These are phyloP conservation scores for Wickerhamiella azyma DNA, from an alignment of 805 yeast genomes.

Conservation along the genomic window DNA sequence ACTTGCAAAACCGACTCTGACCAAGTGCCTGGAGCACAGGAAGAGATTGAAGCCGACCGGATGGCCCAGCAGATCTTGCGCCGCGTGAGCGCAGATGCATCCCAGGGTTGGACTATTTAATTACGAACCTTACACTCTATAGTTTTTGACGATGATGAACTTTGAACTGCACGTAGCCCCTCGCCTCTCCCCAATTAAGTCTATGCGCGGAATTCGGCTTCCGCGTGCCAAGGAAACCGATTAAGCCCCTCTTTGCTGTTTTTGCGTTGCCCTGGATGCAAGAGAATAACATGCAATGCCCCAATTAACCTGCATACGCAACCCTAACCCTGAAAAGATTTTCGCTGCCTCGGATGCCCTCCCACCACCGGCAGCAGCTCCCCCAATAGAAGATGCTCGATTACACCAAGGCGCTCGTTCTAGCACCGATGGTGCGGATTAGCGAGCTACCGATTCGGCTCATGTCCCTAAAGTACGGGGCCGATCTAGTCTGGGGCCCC, in stretches of 20 bases:
- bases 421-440: conserved; percentile 92
- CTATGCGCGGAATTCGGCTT: too few species aligned
- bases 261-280: not conserved
- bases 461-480: conserved; percentile 68
- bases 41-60: conserved; percentile 22
- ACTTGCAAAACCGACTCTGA: conserved; percentile 21
- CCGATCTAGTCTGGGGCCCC: conserved; percentile 94
- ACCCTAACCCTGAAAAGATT: conserved; percentile 3
- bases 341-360: not conserved
- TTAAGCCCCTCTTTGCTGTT: too few species aligned
- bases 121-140: not conserved
- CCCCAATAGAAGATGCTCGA: conserved; percentile 34
- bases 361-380: not conserved
- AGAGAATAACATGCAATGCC: not conserved
- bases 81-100: conserved; percentile 15
- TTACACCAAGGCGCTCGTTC: conserved; percentile 63
- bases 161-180: too few species aligned
- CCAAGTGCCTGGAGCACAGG: conserved; percentile 1
- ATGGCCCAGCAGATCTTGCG: conserved; percentile 26
- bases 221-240: too few species aligned
- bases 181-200: too few species aligned
- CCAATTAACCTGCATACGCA: not conserved
- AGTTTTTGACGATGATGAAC: not conserved
- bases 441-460: conserved; percentile 89
- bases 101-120: conserved; percentile 9